A percentile compares a stretch with the other conserved stretches of the same genome.
phyloP scores from a whole-genome alignment of 2,329 filamentous ascomycete species.

The Paraconiothyrium brasiliense region DNA sequence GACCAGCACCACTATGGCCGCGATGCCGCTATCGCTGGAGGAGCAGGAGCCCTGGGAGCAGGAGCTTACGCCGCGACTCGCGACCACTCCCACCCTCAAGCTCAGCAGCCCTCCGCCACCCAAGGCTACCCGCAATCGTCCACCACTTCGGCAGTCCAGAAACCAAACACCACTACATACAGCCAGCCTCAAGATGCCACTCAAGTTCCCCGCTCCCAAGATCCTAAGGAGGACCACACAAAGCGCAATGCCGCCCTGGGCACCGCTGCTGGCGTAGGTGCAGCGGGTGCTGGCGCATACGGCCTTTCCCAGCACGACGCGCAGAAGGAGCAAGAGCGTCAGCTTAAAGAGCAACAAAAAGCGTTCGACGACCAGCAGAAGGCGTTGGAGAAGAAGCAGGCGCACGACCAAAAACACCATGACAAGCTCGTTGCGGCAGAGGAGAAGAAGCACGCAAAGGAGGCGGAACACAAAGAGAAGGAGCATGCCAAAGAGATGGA shows the following conservation, averaged over 20 bases:
- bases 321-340: slow-evolving; percentile 41
- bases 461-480: slow-evolving; percentile 29
- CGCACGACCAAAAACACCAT: slow-evolving; percentile 33
- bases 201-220: slow-evolving; percentile 11
- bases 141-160: too few species aligned
- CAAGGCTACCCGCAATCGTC: slow-evolving; percentile 10
- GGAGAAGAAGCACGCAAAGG: slow-evolving; percentile 37
- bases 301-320: slow-evolving; percentile 41
- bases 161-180: too few species aligned
- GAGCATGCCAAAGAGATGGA: slow-evolving; percentile 22
- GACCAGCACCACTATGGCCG: slow-evolving; percentile 33
- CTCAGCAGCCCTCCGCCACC: neutral
- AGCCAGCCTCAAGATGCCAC: slow-evolving; percentile 30
- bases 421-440: slow-evolving; percentile 30
- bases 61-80: slow-evolving; percentile 21
- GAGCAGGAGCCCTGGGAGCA: slow-evolving; percentile 24
- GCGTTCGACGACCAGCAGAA: slow-evolving; percentile 25
- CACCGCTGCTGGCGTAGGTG: slow-evolving; percentile 28
- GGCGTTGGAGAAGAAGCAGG: slow-evolving; percentile 32
- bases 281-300: slow-evolving; percentile 40
- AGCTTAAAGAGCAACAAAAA: slow-evolving; percentile 32
- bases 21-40: slow-evolving; percentile 34
- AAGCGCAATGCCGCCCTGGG: slow-evolving; percentile 38
- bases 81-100: neutral
- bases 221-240: slow-evolving; percentile 33